phyloP scores from a whole-genome alignment of 2,329 filamentous ascomycete genomes.

The Diplodia sapinea region DNA sequence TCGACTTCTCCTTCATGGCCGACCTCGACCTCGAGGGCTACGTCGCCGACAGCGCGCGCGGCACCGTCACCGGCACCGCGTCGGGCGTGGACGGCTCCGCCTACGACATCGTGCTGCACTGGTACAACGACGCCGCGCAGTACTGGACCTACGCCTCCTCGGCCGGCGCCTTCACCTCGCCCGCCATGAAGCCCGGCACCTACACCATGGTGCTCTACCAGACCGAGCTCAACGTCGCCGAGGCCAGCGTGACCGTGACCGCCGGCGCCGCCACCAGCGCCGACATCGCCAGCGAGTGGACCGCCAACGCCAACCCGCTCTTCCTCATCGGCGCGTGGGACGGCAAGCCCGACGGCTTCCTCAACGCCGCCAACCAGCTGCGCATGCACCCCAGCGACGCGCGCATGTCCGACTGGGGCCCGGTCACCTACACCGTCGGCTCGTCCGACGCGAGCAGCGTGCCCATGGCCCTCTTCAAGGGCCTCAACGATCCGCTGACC shows the following conservation, averaged over 20 bases:
- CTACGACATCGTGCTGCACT: constrained; percentile 67
- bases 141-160: constrained; percentile 69
- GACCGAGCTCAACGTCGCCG: constrained; percentile 60
- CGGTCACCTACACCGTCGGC: constrained; percentile 67
- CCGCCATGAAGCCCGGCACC: constrained; percentile 69
- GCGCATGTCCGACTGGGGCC: constrained; percentile 67
- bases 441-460: constrained; percentile 60
- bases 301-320: constrained; percentile 57
- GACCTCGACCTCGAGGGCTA: constrained; percentile 65
- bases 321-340: constrained; percentile 72
- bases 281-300: constrained; percentile 58
- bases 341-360: constrained; percentile 64
- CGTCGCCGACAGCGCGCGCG: constrained; percentile 61
- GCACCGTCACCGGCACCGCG: constrained; percentile 66
- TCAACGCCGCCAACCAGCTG: constrained; percentile 69
- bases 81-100: constrained; percentile 58
- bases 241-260: constrained; percentile 58
- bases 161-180: constrained; percentile 65
- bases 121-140: constrained; percentile 60
- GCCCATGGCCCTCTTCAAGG: constrained; percentile 70
- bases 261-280: constrained; percentile 57
- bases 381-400: constrained; percentile 72
- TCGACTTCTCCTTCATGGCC: constrained; percentile 65
- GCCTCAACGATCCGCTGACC: constrained; percentile 63
- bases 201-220: constrained; percentile 73